Conservation (phyloP, 2,329 filamentous ascomycete genomes). For the Aureobasidium sp. region DNA sequence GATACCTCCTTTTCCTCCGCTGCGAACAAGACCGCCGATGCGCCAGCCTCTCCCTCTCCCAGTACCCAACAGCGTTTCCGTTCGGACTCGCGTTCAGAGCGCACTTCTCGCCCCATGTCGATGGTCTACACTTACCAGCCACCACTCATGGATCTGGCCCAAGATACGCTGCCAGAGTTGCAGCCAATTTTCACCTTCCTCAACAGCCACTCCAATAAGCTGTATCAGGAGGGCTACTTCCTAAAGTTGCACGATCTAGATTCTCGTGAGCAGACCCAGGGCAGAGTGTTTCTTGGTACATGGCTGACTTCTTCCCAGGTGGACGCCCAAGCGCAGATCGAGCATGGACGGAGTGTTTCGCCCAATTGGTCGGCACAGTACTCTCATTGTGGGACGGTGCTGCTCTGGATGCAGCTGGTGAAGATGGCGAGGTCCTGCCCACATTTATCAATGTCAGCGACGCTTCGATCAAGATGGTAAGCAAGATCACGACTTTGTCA, state of each 20-base stretch:
- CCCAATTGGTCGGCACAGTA: constrained; percentile 90
- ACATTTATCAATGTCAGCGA: constrained; percentile 96
- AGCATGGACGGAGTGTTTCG: constrained; percentile 94
- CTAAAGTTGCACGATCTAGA: constrained; percentile 94
- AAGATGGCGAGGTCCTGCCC: constrained; percentile 75
- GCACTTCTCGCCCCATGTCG: constrained; percentile 60
- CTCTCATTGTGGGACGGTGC: constrained; percentile 92
- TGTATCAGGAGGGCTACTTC: constrained; percentile 97
- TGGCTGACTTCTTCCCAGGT: constrained; percentile 45
- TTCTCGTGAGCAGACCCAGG: constrained; percentile 56
- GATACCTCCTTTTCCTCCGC: constrained; percentile 13
- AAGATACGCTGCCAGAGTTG: constrained; percentile 84
- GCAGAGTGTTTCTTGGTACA: not conserved
- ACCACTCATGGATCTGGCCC: constrained; percentile 73
- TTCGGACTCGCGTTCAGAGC: constrained; percentile 30
- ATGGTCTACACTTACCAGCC: constrained; percentile 82
- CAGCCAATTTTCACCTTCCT: constrained; percentile 89
- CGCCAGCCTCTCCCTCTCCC: constrained; percentile 19
- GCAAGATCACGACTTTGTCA: constrained; percentile 8
- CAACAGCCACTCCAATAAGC: constrained; percentile 90
- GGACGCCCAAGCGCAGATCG: constrained; percentile 78
- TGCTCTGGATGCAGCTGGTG: constrained; percentile 78
- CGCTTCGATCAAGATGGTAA: constrained; percentile 95
- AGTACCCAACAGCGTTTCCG: constrained; percentile 31
- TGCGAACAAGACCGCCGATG: not conserved